phyloP scores from a whole-genome alignment of 1,284 basidiomycete species.

The Austroboletus olivaceoglutinosus region DNA sequence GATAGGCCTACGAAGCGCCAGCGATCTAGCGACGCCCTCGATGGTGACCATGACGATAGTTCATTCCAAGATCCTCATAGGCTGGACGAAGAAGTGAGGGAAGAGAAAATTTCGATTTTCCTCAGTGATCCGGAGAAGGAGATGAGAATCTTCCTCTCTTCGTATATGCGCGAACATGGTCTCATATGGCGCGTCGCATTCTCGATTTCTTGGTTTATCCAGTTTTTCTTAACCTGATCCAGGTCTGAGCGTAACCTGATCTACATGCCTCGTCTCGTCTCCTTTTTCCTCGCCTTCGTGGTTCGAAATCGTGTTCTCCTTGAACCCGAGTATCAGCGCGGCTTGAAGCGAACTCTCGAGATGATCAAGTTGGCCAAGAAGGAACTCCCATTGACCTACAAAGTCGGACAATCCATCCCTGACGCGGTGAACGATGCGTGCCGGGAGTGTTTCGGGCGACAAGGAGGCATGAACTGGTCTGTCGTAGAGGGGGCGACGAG shows the following conservation, averaged over 20 bases:
- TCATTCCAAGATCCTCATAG: constrained; percentile 34
- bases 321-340: constrained; percentile 38
- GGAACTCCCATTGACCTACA: constrained; percentile 58
- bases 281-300: constrained; percentile 62
- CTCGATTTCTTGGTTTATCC: not conserved
- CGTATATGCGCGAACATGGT: constrained; percentile 60
- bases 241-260: constrained; percentile 46
- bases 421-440: constrained; percentile 53
- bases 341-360: constrained; percentile 47
- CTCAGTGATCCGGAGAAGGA: constrained; percentile 53
- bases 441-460: constrained; percentile 45
- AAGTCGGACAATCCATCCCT: constrained; percentile 52
- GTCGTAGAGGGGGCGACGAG: constrained; percentile 2
- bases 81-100: constrained; percentile 38
- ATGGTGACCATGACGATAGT: constrained; percentile 31
- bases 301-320: constrained; percentile 56
- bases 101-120: constrained; percentile 51
- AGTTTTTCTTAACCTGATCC: not conserved
- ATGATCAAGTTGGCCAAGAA: constrained; percentile 48
- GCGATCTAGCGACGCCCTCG: constrained; percentile 7
- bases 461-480: constrained; percentile 35
- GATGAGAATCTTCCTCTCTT: constrained; percentile 61
- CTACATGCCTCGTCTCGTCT: constrained; percentile 53
- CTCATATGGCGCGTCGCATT: constrained; percentile 51
- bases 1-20: constrained; percentile 22